phyloP scores from a whole-genome alignment of 768 basidiomycete species.

The Candolleomyces eurysporus region DNA sequence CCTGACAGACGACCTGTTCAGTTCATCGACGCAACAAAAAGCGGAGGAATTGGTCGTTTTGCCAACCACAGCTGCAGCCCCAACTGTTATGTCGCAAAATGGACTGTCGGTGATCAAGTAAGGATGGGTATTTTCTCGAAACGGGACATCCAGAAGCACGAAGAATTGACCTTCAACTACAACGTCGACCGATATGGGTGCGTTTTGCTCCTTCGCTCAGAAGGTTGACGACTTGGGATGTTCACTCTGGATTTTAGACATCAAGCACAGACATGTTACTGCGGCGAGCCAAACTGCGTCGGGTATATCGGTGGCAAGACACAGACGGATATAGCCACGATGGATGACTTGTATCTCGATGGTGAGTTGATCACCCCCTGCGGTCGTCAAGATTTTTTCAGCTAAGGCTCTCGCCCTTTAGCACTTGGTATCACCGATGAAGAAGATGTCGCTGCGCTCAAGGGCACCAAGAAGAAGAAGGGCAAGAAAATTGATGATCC shows the following conservation, averaged over 20 bases:
- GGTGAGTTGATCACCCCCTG: conserved; percentile 45
- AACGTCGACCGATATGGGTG: conserved; percentile 99
- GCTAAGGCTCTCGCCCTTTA: conserved; percentile 24
- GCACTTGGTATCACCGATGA: conserved; percentile 95
- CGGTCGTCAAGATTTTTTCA: background rate
- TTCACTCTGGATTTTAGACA: conserved; percentile 53
- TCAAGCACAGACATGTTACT: conserved; percentile 92
- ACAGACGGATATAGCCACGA: conserved; percentile 90
- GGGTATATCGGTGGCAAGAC: conserved; percentile 98
- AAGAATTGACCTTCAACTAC: conserved; percentile 98
- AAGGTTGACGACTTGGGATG: background rate
- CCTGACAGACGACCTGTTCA: conserved; percentile 22
- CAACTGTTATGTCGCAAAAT: conserved; percentile 97
- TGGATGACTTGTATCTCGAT: conserved; percentile 94
- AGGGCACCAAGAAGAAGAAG: conserved; percentile 93
- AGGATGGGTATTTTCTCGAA: conserved; percentile 99
- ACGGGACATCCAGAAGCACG: conserved; percentile 67
- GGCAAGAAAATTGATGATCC: conserved; percentile 88
- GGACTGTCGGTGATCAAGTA: conserved; percentile 86
- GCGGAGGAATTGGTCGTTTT: conserved; percentile 94
- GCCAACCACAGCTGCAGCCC: conserved; percentile 98
- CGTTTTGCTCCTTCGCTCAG: conserved; percentile 22
- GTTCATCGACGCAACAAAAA: conserved; percentile 98
- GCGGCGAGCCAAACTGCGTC: conserved; percentile 92
- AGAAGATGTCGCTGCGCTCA: conserved; percentile 76